Conservation (phyloP, 345 rosid genomes). For the Microthlaspi erraticum region DNA sequence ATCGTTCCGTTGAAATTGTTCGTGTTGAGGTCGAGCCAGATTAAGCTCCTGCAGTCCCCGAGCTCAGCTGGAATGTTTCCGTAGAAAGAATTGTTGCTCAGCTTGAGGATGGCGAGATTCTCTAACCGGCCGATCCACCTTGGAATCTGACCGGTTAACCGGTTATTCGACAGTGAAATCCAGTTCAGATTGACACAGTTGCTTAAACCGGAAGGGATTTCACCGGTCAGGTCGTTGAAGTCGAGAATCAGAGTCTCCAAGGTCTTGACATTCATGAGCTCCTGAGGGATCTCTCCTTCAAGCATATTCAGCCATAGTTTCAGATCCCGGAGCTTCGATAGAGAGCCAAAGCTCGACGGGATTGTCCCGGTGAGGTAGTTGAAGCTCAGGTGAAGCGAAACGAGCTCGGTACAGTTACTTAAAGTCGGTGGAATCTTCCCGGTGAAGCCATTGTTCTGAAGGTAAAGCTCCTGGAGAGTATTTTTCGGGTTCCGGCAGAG, state of each 20-base stretch:
- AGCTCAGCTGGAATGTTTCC: constrained; percentile 90
- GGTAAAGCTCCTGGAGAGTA: constrained; percentile 64
- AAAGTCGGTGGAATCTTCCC: constrained; percentile 73
- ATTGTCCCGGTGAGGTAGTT: constrained; percentile 73
- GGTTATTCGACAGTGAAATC: constrained; percentile 90
- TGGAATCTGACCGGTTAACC: constrained; percentile 78
- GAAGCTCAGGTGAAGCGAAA: constrained; percentile 88
- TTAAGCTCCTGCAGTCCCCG: constrained; percentile 84
- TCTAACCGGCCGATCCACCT: constrained; percentile 73
- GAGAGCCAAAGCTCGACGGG: constrained; percentile 79
- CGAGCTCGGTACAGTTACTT: constrained; percentile 87
- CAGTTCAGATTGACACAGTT: constrained; percentile 81
- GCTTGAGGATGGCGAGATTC: constrained; percentile 82
- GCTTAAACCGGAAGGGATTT: constrained; percentile 71
- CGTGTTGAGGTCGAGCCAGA: constrained; percentile 93
- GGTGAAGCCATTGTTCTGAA: constrained; percentile 70
- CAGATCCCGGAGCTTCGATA: constrained; percentile 75
- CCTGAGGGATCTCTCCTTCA: constrained; percentile 81
- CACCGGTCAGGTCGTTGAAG: constrained; percentile 80
- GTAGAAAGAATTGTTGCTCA: constrained; percentile 82
- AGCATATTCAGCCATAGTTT: constrained; percentile 84
- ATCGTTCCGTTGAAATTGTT: constrained; percentile 72
- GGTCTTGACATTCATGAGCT: constrained; percentile 57
- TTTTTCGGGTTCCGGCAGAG: constrained; percentile 60
- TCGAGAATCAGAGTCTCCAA: constrained; percentile 86